Evolutionary conservation across 179 eudicot genomes (phyloP), one percentile per base, ranked within the genome.

Genomic region (Sideroxylon spinosum): DNA sequence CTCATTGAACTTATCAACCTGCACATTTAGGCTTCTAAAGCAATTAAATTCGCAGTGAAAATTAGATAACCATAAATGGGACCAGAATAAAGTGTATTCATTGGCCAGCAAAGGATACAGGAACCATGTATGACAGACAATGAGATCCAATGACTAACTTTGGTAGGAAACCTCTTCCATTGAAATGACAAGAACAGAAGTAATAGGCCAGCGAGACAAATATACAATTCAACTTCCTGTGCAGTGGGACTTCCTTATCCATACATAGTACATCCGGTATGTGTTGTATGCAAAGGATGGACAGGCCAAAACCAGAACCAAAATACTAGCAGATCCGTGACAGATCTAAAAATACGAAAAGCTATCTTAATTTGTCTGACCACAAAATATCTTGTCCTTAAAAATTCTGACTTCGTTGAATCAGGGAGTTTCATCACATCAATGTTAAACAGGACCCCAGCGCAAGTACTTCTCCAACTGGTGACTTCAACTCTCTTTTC

Each of bases 1-100:
- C 67, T 85, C 91, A 68, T 84, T 62, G 82, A 93, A 93, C 76
- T 81, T 86, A 74, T 89, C 91, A 79, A 95, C 93, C 99, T 93
- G 95, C 85, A 91, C 56, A 85, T 50, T 32, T 63, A 85, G 9
- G 62, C 67, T 46, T 78, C 71, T 52, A 61, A 50, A 28, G 23
- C 76, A 32, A 60, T 49, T n/a, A 32, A 28, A 68, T 13, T 46
- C 6, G 50, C 64, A n/a, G 10, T 19, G 44, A 53, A 65, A 50
- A 48, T 3, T 37, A 32, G 28, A 2, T 68, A 19, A 23, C 17
- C 68, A 68, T 49, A 73, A 14, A 14, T 64, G 20, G 69, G 60
- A 17, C 23, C 22, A 7, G 12, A 49, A 2, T 23, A 14, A 7
- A 23, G 57, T 37, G 12, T 46, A 52, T 46, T 63, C 4, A 28